Conservation (phyloP, 805 yeast genomes). For the Suhomyces tanzawaensis region DNA sequence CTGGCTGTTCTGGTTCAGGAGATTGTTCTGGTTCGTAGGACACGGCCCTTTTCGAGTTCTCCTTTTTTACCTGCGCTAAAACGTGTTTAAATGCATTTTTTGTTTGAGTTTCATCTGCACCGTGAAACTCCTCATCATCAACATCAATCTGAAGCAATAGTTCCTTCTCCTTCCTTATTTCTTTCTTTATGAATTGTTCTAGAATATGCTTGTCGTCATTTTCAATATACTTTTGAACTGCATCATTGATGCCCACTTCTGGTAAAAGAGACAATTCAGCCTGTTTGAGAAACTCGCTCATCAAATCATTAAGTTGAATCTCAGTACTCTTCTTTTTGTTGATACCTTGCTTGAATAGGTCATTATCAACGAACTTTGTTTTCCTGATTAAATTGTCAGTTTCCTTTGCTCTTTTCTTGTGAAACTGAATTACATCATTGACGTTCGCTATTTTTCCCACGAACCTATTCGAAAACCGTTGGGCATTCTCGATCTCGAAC, state of each 20-base stretch:
- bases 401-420: constrained; percentile 41
- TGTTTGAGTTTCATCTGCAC: constrained; percentile 24
- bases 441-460: constrained; percentile 89
- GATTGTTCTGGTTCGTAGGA: background rate
- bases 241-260: constrained; percentile 69
- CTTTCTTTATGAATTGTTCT: constrained; percentile 57
- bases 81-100: constrained; percentile 41
- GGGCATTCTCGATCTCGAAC: constrained; percentile 86
- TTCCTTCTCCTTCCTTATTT: constrained; percentile 51
- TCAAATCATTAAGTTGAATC: constrained; percentile 58
- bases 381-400: constrained; percentile 12
- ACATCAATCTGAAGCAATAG: constrained; percentile 45
- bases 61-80: constrained; percentile 38
- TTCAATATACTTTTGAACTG: constrained; percentile 69
- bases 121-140: constrained; percentile 36
- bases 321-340: constrained; percentile 21
- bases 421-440: constrained; percentile 78
- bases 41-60: background rate
- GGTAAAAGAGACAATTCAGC: constrained; percentile 69
- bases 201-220: constrained; percentile 79
- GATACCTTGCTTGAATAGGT: constrained; percentile 9
- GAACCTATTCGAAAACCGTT: constrained; percentile 85
- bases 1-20: background rate
- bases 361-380: constrained; percentile 14
- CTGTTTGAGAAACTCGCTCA: constrained; percentile 59